Evolutionary conservation across 768 basidiomycete species (phyloP), one percentile per base, ranked within the genome.

Genomic region (Paxillus ammoniavirescens): DNA sequence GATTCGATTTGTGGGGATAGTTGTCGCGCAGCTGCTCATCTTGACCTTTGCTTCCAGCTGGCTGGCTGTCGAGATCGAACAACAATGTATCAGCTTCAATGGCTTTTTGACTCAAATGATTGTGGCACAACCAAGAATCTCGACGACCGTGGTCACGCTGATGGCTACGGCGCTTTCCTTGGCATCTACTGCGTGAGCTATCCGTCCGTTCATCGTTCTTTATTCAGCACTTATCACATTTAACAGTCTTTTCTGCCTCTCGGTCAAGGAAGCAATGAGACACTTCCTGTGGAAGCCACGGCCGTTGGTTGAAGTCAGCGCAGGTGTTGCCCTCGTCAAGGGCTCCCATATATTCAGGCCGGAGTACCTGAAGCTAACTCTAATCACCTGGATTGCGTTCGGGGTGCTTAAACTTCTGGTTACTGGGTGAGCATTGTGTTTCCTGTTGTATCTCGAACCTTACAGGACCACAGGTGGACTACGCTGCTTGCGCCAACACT

Each of bases 211-310:
- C 31, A 26, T 26, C 26, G 26, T 6, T 26, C 26, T 26, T 26
- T 26, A 26, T 26, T 26, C 26, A 26, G 6, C 26, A 33, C 12
- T 9, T 9, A 33, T 33, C 7, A 12, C 1, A 1, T 26, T 41
- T 13, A 26, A 33, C 31, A 13, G 28, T 17, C 17, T 17, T 42
- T 12, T 33, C 12, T 8, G 31, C 31, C 31, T 33, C 9, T 33
- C 31, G 9, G 31, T 62, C 33, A 62, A 47, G 28, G 57, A 62
- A 15, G 61, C 61, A 14, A 44, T 59, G 50, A 55, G 54, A 14
- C 53, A 59, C 18, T 49, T 57, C 2, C 59, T 62, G 60, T 54
- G 43, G 13, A 31, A 28, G 5, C 18, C 61, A 1, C 58, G 54
- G 40, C 53, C 57, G 12, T 35, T 62, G 31, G 37, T 62, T 3